Base-by-base conservation (phyloP, 2,329 filamentous ascomycete species). In the Cryoendolithus antarcticus region DNA sequence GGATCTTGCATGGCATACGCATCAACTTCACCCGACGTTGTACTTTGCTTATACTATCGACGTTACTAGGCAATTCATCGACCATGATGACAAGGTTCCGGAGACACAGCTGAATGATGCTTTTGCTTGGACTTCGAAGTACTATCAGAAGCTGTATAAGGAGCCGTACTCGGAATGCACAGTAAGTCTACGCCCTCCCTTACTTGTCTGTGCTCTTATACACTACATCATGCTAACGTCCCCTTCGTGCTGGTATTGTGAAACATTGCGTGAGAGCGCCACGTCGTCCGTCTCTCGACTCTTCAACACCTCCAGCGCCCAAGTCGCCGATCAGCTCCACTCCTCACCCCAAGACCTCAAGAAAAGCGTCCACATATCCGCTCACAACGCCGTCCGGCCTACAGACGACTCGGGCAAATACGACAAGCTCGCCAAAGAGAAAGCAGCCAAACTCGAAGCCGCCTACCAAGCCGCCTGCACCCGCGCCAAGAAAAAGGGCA, bases 71-170 rank as follows among this genome's bases (percentile, higher is more conserved):
- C 74, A 70, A 36, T 84, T 86, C 52, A 72, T 89, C 48, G 77
- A 88, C 53, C 85, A 93, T 53, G 80, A 91, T 57, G 86, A 93
- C 65, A 89, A 89, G 60, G 76, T 93, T 15, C 75, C 79, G 35
- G 80, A 86, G 51, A 64, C 63, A 9, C 70, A 67, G 35, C 69
- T 93, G 5, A 73, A 73, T 33, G 64, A 66, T 1, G 66, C 70
- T 4, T 91, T 91, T 52, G 75, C 78, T 53, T 83, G 75, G 72
- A 93, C 85, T 0, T 75, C 71, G 52, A 79, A 77, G 48, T 62
- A 59, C 1, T 93, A 89, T 55, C 74, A 83, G 48, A 72, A 74
- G 21, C 58, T 63, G 10, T 86, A 73, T 47, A 61, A 65, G 10
- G 71, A 79, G 37, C 71, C 83, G 4, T 93, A 88, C 56, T 79